phyloP scores from a whole-genome alignment of 495 filamentous ascomycete species.

The Chaetomium fimeti region DNA sequence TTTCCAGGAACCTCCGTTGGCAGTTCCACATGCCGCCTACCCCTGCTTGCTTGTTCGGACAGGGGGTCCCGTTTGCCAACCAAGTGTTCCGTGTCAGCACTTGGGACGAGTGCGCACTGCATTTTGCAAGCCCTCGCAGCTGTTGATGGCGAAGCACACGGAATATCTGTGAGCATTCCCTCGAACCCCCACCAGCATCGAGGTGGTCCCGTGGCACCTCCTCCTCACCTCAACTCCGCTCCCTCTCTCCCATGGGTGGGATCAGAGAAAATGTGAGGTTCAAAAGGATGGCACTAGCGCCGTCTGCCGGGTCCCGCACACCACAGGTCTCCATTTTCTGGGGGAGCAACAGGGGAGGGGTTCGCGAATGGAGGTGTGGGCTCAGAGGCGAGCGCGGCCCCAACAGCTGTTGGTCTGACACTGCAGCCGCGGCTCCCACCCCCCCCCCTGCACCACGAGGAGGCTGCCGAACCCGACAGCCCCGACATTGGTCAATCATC shows the following conservation, averaged over 20 bases:
- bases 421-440: constrained; percentile 24
- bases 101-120: neutral
- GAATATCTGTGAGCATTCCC: neutral
- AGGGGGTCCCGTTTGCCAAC: neutral
- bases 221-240: neutral
- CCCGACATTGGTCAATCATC: neutral
- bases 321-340: constrained; percentile 2
- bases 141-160: too few relatives aligned
- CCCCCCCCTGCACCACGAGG: constrained; percentile 27
- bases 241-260: neutral
- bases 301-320: constrained; percentile 16
- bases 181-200: neutral
- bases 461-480: neutral
- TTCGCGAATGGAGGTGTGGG: constrained; percentile 5
- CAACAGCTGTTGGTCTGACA: constrained; percentile 14
- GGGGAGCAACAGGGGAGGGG: constrained; percentile 11
- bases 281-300: constrained; percentile 9
- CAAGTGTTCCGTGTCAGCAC: constrained; percentile 9
- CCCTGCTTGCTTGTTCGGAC: neutral
- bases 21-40: constrained; percentile 2
- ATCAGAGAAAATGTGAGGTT: neutral
- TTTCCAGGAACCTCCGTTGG: constrained; percentile 21
- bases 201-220: neutral
- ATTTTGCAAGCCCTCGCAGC: constrained; percentile 1
- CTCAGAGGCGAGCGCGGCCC: neutral